phyloP scores from a whole-genome alignment of 495 filamentous ascomycete species.

The Podospora comata region DNA sequence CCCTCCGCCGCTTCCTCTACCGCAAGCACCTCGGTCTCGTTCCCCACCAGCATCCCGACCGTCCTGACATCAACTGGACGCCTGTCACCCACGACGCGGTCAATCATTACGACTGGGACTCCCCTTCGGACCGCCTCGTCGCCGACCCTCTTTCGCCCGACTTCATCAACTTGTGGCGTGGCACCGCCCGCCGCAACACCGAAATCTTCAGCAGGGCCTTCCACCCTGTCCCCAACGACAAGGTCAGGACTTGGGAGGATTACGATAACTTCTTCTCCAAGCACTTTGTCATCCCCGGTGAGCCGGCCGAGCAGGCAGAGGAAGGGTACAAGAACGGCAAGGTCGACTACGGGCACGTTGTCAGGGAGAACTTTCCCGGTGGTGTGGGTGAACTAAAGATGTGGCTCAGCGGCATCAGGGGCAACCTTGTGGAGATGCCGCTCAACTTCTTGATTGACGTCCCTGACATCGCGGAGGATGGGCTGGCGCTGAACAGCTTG shows the following conservation, averaged over 20 bases:
- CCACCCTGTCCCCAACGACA: constrained; percentile 82
- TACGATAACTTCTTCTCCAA: constrained; percentile 78
- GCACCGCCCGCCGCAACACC: constrained; percentile 73
- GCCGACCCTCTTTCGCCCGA: constrained; percentile 67
- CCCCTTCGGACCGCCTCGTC: constrained; percentile 68
- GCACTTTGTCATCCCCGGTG: constrained; percentile 61
- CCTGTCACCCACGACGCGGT: constrained; percentile 60
- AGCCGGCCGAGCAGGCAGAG: constrained; percentile 26
- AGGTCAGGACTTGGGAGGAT: constrained; percentile 73
- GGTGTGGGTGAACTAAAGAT: constrained; percentile 77
- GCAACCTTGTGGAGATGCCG: constrained; percentile 89
- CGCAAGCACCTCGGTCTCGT: constrained; percentile 89
- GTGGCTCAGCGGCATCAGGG: constrained; percentile 67
- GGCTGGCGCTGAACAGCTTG: constrained; percentile 71
- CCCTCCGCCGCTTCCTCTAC: constrained; percentile 80
- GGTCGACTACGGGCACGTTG: constrained; percentile 79
- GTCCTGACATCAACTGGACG: constrained; percentile 67
- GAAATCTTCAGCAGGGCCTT: constrained; percentile 83
- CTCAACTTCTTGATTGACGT: constrained; percentile 79
- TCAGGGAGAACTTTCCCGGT: constrained; percentile 69
- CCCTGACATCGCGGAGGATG: constrained; percentile 84
- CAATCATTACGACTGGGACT: constrained; percentile 81
- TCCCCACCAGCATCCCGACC: constrained; percentile 61
- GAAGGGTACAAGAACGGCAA: constrained; percentile 40
- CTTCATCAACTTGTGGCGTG: constrained; percentile 69